phyloP scores from a whole-genome alignment of 140 eudicot genomes.

The Cichorium intybus region DNA sequence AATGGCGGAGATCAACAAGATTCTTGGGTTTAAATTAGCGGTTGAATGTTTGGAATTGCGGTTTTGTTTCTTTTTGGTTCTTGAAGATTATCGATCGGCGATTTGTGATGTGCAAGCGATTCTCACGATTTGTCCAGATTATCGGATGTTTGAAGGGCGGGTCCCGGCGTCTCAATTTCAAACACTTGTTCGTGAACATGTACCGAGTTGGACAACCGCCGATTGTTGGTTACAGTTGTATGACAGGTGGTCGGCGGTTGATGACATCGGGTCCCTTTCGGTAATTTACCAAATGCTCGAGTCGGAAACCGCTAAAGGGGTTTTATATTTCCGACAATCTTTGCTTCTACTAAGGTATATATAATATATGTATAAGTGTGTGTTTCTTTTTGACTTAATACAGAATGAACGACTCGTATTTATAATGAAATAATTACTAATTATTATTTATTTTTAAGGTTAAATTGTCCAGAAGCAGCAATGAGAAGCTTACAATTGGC shows the following conservation, averaged over 20 bases:
- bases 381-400: background rate
- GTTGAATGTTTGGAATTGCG: constrained; percentile 91
- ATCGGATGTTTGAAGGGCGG: constrained; percentile 86
- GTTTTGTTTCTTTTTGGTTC: constrained; percentile 79
- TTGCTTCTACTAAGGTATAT: constrained; percentile 84
- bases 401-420: background rate
- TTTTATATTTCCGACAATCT: constrained; percentile 88
- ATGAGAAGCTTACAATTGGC: constrained; percentile 95
- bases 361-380: background rate
- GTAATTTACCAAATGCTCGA: constrained; percentile 97
- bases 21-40: constrained; percentile 82
- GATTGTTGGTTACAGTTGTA: constrained; percentile 96
- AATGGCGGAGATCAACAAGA: constrained; percentile 71
- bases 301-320: constrained; percentile 95
- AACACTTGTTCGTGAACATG: constrained; percentile 84
- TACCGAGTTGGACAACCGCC: constrained; percentile 90
- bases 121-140: constrained; percentile 76
- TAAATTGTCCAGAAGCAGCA: constrained; percentile 98
- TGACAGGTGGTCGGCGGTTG: constrained; percentile 93
- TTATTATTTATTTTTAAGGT: constrained; percentile 41
- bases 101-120: constrained; percentile 90
- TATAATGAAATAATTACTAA: constrained; percentile 1
- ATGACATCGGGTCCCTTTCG: constrained; percentile 97
- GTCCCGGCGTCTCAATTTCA: constrained; percentile 86
- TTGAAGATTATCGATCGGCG: constrained; percentile 84